Evolutionary conservation across 1,139 yeast species (phyloP), one percentile per base, ranked within the genome.

Genomic region (Eremothecium cymbalariae): DNA sequence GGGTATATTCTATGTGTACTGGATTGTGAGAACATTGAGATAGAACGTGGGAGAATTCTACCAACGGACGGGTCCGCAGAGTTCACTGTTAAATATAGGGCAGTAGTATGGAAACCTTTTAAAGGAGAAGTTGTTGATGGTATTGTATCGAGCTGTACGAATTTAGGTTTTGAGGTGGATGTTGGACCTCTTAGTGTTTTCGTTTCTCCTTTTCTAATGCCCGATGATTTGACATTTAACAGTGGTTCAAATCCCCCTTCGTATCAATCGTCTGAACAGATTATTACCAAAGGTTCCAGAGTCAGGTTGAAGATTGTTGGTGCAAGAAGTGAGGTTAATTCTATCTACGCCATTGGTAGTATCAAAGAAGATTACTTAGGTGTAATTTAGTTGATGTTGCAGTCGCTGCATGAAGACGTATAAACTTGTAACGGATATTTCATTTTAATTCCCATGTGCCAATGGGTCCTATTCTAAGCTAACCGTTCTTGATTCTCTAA

Each of bases 111-210:
- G 94, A 81, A 93, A 54, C 98, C 99, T 2, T 93, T 90, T 64
- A 90, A 88, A 62, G 97, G 97, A 20, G 98, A 90, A 61, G 98
- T 90, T 4, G 97, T 90, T 20, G 98, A 90, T 60, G 98, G 94
- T 2, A 77, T 88, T 25, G 98, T 90, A 14, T 81, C 95, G 11
- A 83, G 88, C 25, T 96, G 94, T 38, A 85, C 88, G 57, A 85
- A 85, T 55, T 82, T 90, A 80, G 99, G 99, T 9, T 86, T 90
- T 50, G 90, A 90, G 57, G 97, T 95, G 25, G 97, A 90, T 58
- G 98, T 90, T 18, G 99, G 98, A 0, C 99, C 99, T 7, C 68
- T 90, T 55, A 78, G 90, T 20, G 96, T 90, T 30, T 93, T 90
- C 62, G 94, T 90, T 17, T 83, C 95, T 32, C 86, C 94, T 23